These are phyloP conservation scores for Globisporangium mamillatum DNA, from an alignment of 352 stramenopile species.

Conservation along the genomic window DNA sequence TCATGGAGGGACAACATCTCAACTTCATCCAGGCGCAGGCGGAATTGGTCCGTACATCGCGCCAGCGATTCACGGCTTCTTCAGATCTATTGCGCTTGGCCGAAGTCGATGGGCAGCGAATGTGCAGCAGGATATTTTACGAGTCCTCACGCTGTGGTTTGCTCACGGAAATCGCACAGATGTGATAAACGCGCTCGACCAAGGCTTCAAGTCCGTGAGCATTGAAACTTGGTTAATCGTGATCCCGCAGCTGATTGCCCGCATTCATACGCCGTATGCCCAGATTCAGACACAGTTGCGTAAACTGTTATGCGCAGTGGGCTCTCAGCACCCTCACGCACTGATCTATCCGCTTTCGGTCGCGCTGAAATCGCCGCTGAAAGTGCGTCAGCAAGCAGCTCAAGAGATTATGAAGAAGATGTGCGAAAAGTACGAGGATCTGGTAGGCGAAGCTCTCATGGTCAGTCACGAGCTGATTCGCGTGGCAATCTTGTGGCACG, in stretches of 20 bases:
- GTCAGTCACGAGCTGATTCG: conserved; percentile 98
- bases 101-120: conserved; percentile 94
- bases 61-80: conserved; percentile 89
- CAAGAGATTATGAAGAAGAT: conserved; percentile 95
- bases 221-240: conserved; percentile 99
- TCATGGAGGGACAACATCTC: conserved; percentile 12
- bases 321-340: conserved; percentile 95
- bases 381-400: conserved; percentile 86
- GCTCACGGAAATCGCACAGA: conserved; percentile 92
- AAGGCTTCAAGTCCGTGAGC: conserved; percentile 89
- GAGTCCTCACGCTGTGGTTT: conserved; percentile 98
- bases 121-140: conserved; percentile 98
- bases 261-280: conserved; percentile 69
- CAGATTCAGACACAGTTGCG: conserved; percentile 82
- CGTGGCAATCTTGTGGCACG: conserved; percentile 98
- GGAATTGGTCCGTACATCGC: conserved; percentile 60
- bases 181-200: conserved; percentile 74
- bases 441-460: conserved; percentile 93
- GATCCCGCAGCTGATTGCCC: conserved; percentile 95
- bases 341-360: conserved; percentile 98
- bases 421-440: conserved; percentile 88
- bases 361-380: conserved; percentile 93
- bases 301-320: conserved; percentile 85
- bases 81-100: conserved; percentile 94
- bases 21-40: conserved; percentile 3